These are phyloP conservation scores for Aspergillus sp. DNA, from an alignment of 2,329 filamentous ascomycete species.

Conservation along the genomic window DNA sequence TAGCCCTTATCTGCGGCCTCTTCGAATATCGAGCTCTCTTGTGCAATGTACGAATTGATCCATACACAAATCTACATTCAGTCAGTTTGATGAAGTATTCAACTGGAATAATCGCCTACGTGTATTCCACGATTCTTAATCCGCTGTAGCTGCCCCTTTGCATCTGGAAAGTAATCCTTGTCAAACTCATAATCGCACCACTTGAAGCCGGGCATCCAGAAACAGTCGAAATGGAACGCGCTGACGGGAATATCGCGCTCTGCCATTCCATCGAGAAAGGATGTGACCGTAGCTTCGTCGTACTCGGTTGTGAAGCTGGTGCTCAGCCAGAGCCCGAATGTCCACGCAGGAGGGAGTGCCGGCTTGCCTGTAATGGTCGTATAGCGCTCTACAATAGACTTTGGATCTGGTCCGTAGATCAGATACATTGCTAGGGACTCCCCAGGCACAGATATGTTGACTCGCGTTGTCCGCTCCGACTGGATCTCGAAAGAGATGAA, in stretches of 20 bases:
- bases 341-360: conserved; percentile 10
- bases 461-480: conserved; percentile 7
- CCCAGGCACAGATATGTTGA: conserved; percentile 7
- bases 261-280: conserved; percentile 9
- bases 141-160: conserved; percentile 4
- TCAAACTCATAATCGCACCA: conserved; percentile 15
- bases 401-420: conserved; percentile 11
- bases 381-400: conserved; percentile 7
- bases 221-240: conserved; percentile 14
- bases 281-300: conserved; percentile 9
- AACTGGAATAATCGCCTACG: no score
- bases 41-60: conserved; percentile 12
- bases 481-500: conserved; percentile 11
- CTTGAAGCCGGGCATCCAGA: conserved; percentile 14
- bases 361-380: conserved; percentile 9
- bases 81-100: background rate
- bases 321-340: conserved; percentile 12
- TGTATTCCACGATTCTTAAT: conserved; percentile 3
- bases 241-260: conserved; percentile 11
- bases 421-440: conserved; percentile 9
- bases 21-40: conserved; percentile 9
- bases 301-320: conserved; percentile 13
- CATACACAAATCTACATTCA: conserved; percentile 9
- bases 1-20: conserved; percentile 12
- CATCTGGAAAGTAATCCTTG: conserved; percentile 11